These are phyloP conservation scores for Candida incommunis DNA, from an alignment of 805 yeast species.

Conservation along the genomic window DNA sequence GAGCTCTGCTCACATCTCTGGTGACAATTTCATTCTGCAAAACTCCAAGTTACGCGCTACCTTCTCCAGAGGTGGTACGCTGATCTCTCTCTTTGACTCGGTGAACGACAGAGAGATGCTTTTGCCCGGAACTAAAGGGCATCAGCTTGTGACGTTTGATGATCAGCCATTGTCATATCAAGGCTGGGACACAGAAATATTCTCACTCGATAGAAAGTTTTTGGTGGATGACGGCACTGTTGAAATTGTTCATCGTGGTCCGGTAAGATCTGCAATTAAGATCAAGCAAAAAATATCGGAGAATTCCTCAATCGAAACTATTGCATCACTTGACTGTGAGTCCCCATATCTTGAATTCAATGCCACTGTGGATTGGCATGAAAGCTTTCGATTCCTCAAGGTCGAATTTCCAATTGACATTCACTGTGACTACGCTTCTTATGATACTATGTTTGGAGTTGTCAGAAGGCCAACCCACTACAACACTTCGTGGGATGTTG, in stretches of 20 bases:
- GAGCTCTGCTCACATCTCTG: background rate
- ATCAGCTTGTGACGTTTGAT: slow-evolving; percentile 68
- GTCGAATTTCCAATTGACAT: slow-evolving; percentile 90
- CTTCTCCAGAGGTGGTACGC: slow-evolving; percentile 43
- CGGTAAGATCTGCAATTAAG: slow-evolving; percentile 43
- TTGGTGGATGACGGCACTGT: slow-evolving; percentile 21
- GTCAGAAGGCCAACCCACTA: slow-evolving; percentile 88
- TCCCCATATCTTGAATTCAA: slow-evolving; percentile 31
- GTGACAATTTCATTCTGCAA: slow-evolving; percentile 25
- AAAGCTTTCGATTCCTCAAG: slow-evolving; percentile 73
- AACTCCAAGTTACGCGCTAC: slow-evolving; percentile 49
- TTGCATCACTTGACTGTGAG: slow-evolving; percentile 41
- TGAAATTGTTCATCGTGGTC: slow-evolving; percentile 30
- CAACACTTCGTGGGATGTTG: slow-evolving; percentile 93
- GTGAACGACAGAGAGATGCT: slow-evolving; percentile 49
- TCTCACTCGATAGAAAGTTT: slow-evolving; percentile 12
- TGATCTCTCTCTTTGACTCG: slow-evolving; percentile 51
- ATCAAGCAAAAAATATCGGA: slow-evolving; percentile 44
- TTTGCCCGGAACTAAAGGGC: slow-evolving; percentile 57
- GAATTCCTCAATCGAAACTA: slow-evolving; percentile 42
- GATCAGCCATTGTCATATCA: slow-evolving; percentile 87
- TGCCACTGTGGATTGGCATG: slow-evolving; percentile 71
- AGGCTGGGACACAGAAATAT: slow-evolving; percentile 97
- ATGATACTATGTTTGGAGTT: slow-evolving; percentile 88
- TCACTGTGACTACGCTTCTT: slow-evolving; percentile 60